A percentile compares a stretch with the other conserved stretches of the same genome.
phyloP scores from a whole-genome alignment of 2,329 filamentous ascomycete species.

The Paramyrothecium roridum region DNA sequence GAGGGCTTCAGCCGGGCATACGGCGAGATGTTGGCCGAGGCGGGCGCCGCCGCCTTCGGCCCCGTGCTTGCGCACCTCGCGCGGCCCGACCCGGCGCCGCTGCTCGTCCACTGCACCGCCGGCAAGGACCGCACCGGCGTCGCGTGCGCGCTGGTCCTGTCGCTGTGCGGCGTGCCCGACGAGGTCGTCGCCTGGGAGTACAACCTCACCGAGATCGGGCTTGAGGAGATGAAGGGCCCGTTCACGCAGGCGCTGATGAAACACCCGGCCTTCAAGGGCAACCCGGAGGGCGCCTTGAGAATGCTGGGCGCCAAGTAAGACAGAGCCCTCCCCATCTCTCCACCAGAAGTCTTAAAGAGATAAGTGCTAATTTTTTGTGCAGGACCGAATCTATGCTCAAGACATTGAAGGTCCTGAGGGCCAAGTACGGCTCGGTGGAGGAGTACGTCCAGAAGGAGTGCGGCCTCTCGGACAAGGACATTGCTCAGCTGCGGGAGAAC shows the following conservation, averaged over 20 bases:
- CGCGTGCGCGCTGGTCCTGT: conserved; percentile 62
- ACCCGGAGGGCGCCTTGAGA: conserved; percentile 38
- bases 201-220: conserved; percentile 59
- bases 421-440: conserved; percentile 61
- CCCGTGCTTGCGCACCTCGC: conserved; percentile 55
- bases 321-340: not conserved
- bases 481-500: conserved; percentile 50
- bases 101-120: conserved; percentile 71
- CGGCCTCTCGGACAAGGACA: conserved; percentile 51
- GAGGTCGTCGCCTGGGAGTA: conserved; percentile 66
- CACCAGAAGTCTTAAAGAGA: not conserved
- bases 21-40: conserved; percentile 51
- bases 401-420: conserved; percentile 52
- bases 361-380: conserved; percentile 3
- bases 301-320: conserved; percentile 42
- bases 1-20: conserved; percentile 65
- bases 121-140: conserved; percentile 78
- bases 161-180: conserved; percentile 59
- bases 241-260: conserved; percentile 48
- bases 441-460: conserved; percentile 58
- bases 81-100: conserved; percentile 36
- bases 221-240: conserved; percentile 48
- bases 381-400: conserved; percentile 46
- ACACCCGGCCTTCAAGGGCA: conserved; percentile 45
- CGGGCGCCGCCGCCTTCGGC: conserved; percentile 49